Conservation (phyloP, 495 filamentous ascomycete genomes). For the Penicillium egyptiacum region DNA sequence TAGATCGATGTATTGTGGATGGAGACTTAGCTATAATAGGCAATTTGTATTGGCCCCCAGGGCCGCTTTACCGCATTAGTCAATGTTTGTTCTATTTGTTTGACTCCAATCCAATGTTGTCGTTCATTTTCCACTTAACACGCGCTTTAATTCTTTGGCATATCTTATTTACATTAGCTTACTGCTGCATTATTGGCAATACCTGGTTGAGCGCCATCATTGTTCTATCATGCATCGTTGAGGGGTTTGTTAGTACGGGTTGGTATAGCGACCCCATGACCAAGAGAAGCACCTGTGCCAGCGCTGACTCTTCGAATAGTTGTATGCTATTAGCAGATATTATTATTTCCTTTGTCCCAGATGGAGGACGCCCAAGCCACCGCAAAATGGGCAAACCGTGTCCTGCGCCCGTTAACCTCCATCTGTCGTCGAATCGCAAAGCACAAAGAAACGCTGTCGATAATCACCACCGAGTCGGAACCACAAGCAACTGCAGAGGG, state of each 20-base stretch:
- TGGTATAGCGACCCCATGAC: conserved; percentile 4
- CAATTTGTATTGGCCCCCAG: conserved; percentile 14
- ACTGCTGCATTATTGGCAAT: conserved; percentile 3
- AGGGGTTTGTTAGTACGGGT: conserved; percentile 10
- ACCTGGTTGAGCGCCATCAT: conserved; percentile 10
- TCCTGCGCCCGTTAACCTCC: conserved; percentile 48
- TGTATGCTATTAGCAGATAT: conserved; percentile 12
- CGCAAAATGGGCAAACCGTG: conserved; percentile 51
- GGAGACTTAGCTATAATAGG: background rate
- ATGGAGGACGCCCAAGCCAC: conserved; percentile 48
- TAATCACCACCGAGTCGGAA: conserved; percentile 32
- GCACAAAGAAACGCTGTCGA: conserved; percentile 41
- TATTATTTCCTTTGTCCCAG: background rate
- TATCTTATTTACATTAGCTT: conserved; percentile 13
- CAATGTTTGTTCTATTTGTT: conserved; percentile 35
- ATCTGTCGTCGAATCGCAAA: conserved; percentile 48
- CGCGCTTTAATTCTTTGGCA: conserved; percentile 13
- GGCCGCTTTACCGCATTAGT: conserved; percentile 31
- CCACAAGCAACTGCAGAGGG: conserved; percentile 17
- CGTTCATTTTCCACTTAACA: conserved; percentile 7
- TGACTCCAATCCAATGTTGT: conserved; percentile 1
- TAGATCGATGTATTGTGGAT: background rate
- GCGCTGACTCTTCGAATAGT: conserved; percentile 5
- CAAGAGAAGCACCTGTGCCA: conserved; percentile 1
- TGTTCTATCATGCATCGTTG: conserved; percentile 19